phyloP scores from a whole-genome alignment of 2,329 filamentous ascomycete genomes.

The Paramyrothecium roridum region DNA sequence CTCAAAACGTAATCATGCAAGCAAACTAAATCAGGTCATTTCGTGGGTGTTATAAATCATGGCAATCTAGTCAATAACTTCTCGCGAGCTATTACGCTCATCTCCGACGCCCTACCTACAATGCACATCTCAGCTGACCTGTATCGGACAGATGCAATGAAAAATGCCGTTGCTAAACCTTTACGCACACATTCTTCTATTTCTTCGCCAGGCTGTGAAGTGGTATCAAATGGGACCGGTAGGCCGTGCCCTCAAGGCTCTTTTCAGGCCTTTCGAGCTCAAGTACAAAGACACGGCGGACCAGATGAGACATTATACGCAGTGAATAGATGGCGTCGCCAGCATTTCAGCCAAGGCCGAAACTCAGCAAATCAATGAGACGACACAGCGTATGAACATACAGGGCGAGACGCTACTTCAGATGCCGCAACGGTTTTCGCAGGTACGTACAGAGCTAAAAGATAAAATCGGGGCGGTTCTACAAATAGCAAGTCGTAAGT shows the following conservation, averaged over 20 bases:
- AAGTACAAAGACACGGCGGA: constrained; percentile 1
- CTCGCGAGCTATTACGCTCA: neutral
- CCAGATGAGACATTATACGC: neutral
- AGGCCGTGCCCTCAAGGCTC: neutral
- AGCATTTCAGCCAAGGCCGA: neutral
- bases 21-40: neutral
- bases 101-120: constrained; percentile 1
- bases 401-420: neutral
- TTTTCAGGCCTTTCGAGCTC: constrained; percentile 5
- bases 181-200: constrained; percentile 3
- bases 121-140: constrained; percentile 1
- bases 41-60: constrained; percentile 6
- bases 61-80: constrained; percentile 1
- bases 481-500: neutral
- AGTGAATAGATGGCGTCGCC: neutral
- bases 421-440: neutral
- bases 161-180: neutral
- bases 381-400: neutral
- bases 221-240: constrained; percentile 1
- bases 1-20: neutral
- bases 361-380: neutral
- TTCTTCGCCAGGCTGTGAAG: constrained; percentile 2
- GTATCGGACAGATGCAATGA: constrained; percentile 3
- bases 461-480: neutral
- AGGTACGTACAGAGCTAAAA: neutral